Evolutionary conservation across 1,139 yeast species (phyloP).

Genomic region (Suhomyces terraborum): DNA sequence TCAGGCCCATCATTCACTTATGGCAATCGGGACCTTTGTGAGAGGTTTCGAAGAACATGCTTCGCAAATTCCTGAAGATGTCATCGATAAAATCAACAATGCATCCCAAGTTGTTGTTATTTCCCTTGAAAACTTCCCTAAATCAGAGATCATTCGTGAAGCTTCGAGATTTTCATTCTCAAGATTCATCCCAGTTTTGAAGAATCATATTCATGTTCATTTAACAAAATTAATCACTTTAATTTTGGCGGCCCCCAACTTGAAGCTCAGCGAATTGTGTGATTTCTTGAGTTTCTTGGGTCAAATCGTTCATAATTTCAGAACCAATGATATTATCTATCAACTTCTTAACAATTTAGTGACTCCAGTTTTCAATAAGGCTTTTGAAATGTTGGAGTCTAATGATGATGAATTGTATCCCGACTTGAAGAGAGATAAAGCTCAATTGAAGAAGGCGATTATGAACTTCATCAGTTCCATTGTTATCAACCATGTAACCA

Average conservation of each 20-base stretch:
- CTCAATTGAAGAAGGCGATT: constrained; percentile 66
- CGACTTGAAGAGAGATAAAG: constrained; percentile 60
- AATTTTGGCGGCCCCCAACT: constrained; percentile 66
- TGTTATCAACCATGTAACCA: constrained; percentile 75
- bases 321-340: constrained; percentile 66
- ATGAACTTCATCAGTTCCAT: constrained; percentile 69
- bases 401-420: constrained; percentile 30
- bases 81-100: constrained; percentile 59
- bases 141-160: constrained; percentile 73
- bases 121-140: constrained; percentile 73
- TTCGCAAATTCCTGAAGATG: constrained; percentile 29
- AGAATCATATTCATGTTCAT: constrained; percentile 49
- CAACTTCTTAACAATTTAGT: constrained; percentile 71
- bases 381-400: constrained; percentile 53
- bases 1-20: constrained; percentile 82
- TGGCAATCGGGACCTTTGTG: constrained; percentile 89
- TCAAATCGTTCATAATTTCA: constrained; percentile 80
- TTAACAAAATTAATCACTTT: constrained; percentile 73
- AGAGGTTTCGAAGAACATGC: constrained; percentile 69
- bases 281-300: constrained; percentile 87
- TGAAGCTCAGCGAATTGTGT: constrained; percentile 65
- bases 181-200: constrained; percentile 74
- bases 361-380: constrained; percentile 70
- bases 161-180: constrained; percentile 87
- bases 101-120: constrained; percentile 84